Evolutionary conservation across 176 grass and related monocot species (phyloP), one percentile per base, ranked within the genome.

Genomic region (Coix lacrymajobi): DNA sequence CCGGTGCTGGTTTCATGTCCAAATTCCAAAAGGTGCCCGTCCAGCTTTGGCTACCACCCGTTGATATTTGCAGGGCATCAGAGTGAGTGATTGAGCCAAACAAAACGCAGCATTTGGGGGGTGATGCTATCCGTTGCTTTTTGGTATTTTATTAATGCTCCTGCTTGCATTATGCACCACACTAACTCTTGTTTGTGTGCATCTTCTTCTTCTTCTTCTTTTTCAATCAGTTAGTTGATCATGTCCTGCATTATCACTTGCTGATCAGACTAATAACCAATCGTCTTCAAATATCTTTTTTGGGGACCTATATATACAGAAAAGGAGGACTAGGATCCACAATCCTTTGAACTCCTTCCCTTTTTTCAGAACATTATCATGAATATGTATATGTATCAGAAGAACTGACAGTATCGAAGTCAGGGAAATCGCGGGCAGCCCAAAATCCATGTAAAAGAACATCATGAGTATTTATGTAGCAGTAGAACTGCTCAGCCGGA

Each of bases 41-140:
- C 71, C 40, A 54, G 44, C 78, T 80, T 80, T 80, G 11, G 78
- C 78, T 80, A 14, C 45, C 46, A 43, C 77, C 82, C 82, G 64
- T 66, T 76, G 61, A 56, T 66, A 15, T 51, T 51, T 65, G 79
- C 49, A 56, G 10, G 40, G 66, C 33, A 54, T 70, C 79, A 69
- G 16, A 44, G 11, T 3, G 19, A 80, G 9, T 60, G 16, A 3
- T 22, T 32, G 79, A 20, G 54, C 16, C 49, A 31, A 71, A 33
- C 6, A 54, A 46, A 8, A 15, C 45, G 2, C 22, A 30, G 29
- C 57, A 17, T 54, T 64, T 64, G 56, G 40, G 40, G 41, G 8
- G 30, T 16, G 25, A 56, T 33, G 25, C 69, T 52, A 60, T 12
- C 48, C 46, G 0, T 17, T 54, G 17, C 57, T 80, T 81, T 79